phyloP scores from a whole-genome alignment of 371 early-diverging fungal species.

The Rozella allomycis region DNA sequence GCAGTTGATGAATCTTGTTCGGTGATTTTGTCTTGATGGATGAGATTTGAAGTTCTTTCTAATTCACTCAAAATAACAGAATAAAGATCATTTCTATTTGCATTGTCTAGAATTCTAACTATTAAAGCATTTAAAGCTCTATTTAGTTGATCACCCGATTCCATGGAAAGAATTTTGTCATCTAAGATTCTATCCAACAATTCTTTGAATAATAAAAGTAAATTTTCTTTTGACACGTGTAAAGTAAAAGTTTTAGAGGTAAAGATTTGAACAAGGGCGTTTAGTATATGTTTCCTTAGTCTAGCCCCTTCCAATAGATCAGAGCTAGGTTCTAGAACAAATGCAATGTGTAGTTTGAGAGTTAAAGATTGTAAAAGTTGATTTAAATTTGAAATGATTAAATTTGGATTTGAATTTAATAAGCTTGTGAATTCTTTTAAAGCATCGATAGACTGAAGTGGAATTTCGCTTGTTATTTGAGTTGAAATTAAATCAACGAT shows the following conservation, averaged over 20 bases:
- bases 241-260: conserved; percentile 36
- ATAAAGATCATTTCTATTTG: conserved; percentile 29
- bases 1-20: conserved; percentile 24
- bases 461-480: conserved; percentile 49
- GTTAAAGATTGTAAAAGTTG: conserved; percentile 48
- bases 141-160: conserved; percentile 38
- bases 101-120: conserved; percentile 64
- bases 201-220: conserved; percentile 45
- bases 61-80: conserved; percentile 8
- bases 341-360: conserved; percentile 51
- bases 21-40: conserved; percentile 2
- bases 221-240: conserved; percentile 29
- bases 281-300: conserved; percentile 55
- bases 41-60: conserved; percentile 6
- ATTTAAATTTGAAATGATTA: conserved; percentile 36
- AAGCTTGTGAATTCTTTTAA: conserved; percentile 51
- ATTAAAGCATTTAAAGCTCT: conserved; percentile 65
- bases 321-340: conserved; percentile 31
- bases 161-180: conserved; percentile 34
- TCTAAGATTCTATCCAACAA: conserved; percentile 54
- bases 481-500: conserved; percentile 43
- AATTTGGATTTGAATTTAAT: conserved; percentile 24
- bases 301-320: conserved; percentile 7
- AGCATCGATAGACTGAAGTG: conserved; percentile 46
- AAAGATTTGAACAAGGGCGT: conserved; percentile 50